Base-by-base conservation (phyloP, 257 asterid species). In the Fraxinus pennsylvanica region DNA sequence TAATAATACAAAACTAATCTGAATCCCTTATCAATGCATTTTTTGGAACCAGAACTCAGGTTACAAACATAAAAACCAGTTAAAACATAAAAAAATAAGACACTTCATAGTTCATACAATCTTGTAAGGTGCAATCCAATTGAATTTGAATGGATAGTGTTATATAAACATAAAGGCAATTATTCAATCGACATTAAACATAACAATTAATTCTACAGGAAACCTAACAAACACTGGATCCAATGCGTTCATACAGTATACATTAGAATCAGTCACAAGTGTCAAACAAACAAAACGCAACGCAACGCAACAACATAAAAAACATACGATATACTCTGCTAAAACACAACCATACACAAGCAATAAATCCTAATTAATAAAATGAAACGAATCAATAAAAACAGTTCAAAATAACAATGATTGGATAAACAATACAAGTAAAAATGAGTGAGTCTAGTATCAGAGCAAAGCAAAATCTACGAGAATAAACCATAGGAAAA, bases 381-480 rank as follows among this genome's bases (percentile, higher is more conserved):
- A 22, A 63, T 63, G 35, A 27, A 22, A 27, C 10, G 10, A 61
- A 61, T 61, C 14, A 52, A 21, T 61, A 63, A 9, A 10, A 25
- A 27, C 69, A 63, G 6, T 25, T 59, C 67, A 21, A 6, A 22
- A 59, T 6, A 57, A 7, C 69, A 27, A 25, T 27, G 69, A 25
- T 27, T 63, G 33, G 5, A 21, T 61, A 9, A 61, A 22, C 27
- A 19, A n/a, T 57, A 19, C 66, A 57, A n/a, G 32, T 22, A 63
- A 27, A 63, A 80, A 69, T 6, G 77, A 72, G 73, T 14, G 72
- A 35, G 67, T 61, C 66, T 63, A 25, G 68, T 25, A 9, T 3
- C 17, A 25, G 33, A 79, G 66, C 76, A 63, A 38, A 79, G 36
- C 39, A 70, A 74, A 76, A 81, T 71, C 52, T 41, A 70, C 47